Base-by-base conservation (phyloP, 2,329 filamentous ascomycete genomes). In the Ophiognomonia clavigignenti-juglandacearum region DNA sequence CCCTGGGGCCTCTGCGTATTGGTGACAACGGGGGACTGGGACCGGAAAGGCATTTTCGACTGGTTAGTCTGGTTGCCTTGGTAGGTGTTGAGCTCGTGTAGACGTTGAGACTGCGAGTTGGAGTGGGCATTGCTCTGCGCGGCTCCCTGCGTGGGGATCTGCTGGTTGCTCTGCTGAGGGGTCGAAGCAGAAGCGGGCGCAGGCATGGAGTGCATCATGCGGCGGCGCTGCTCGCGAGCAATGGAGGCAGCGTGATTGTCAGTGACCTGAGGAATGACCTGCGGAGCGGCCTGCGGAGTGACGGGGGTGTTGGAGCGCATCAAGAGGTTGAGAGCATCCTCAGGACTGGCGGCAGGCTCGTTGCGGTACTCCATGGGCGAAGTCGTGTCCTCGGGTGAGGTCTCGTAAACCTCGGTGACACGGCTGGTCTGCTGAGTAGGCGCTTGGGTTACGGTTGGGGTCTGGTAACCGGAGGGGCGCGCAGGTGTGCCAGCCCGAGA, bases 151-250 rank as follows among this genome's bases (percentile, higher is more conserved):
- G 56, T 48, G 9, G 27, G 11, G 32, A 4, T 35, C 6, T 10
- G n/a, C 6, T 19, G 32, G 32, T 6, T 6, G 29, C n/a, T 16
- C n/a, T 35, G n/a, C 32, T 35, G 32, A 36, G 61, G 50, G 40
- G 46, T 57, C 35, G 46, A 53, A 58, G n/a, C n/a, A n/a, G n/a
- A n/a, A n/a, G n/a, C 58, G 43, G 72, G 67, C 39, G 45, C 20
- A n/a, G 77, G 77, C 71, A 83, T 83, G 39, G 82, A 72, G 56
- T 73, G 77, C 46, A 81, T 70, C 65, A 84, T 74, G 42, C 72
- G 74, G 55, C 71, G 75, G 38, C 79, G 73, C 59, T 83, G 77
- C 52, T 82, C 78, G 46, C 69, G 70, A 53, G 70, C 75, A 53
- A 81, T 66, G 10, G 71, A 75, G n/a, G 73, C 69, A 4, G 77